Conservation (phyloP, 2,329 filamentous ascomycete species). For the Fusarium decemcellulare region DNA sequence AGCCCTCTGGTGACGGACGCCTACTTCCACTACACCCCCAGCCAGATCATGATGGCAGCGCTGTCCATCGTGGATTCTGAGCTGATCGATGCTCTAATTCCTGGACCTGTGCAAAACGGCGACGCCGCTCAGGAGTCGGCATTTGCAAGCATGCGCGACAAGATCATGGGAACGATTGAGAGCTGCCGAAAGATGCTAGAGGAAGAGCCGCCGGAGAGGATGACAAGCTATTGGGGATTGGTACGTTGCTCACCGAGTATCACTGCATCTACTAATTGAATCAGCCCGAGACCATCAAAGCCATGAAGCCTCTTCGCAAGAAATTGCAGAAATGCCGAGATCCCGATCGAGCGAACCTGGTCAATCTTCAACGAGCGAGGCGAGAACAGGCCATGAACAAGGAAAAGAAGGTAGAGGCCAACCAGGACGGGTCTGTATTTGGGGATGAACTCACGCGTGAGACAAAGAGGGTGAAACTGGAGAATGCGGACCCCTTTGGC, state of each 20-base stretch:
- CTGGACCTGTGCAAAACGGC: conserved; percentile 53
- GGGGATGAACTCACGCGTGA: conserved; percentile 57
- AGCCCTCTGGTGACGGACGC: conserved; percentile 90
- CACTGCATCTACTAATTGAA: conserved; percentile 31
- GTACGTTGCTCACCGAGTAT: conserved; percentile 51
- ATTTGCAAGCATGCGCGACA: conserved; percentile 56
- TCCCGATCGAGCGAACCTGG: conserved; percentile 80
- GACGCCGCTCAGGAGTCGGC: conserved; percentile 42
- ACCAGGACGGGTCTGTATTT: conserved; percentile 63
- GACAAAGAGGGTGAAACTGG: conserved; percentile 62
- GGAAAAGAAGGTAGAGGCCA: conserved; percentile 58
- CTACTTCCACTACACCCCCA: conserved; percentile 97
- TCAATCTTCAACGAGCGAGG: conserved; percentile 76
- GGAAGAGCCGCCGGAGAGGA: conserved; percentile 69
- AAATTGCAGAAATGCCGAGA: conserved; percentile 83
- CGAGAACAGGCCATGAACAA: conserved; percentile 66
- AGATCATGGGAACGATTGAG: conserved; percentile 64
- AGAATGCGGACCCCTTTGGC: conserved; percentile 64
- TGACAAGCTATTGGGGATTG: conserved; percentile 68
- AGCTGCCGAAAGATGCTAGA: conserved; percentile 69
- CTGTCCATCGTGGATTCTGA: conserved; percentile 81
- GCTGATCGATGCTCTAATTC: conserved; percentile 66
- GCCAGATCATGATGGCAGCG: conserved; percentile 92
- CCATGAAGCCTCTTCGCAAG: conserved; percentile 71
- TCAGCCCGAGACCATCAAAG: conserved; percentile 59